phyloP scores from a whole-genome alignment of 2,329 filamentous ascomycete genomes.

The Phialophora chinensis region DNA sequence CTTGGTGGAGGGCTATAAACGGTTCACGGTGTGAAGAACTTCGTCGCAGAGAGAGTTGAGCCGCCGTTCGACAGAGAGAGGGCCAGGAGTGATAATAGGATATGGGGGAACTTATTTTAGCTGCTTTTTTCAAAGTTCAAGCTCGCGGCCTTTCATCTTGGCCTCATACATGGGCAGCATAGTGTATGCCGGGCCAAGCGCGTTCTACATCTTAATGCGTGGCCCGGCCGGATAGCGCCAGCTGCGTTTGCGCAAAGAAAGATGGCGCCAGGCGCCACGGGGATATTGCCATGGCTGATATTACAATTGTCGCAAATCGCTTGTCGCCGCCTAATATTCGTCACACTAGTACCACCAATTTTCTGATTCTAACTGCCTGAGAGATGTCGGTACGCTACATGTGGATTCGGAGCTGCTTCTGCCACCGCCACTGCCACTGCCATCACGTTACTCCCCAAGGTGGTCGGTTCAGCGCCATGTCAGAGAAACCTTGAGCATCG shows the following conservation, averaged over 20 bases:
- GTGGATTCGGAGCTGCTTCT: too few species aligned
- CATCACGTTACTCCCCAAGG: too few species aligned
- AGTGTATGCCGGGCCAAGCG: neutral
- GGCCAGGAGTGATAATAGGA: neutral
- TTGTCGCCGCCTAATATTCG: too few species aligned
- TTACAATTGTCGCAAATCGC: neutral
- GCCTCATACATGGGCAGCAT: neutral
- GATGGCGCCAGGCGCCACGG: neutral
- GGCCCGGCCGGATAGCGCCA: too few species aligned
- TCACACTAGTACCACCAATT: too few species aligned
- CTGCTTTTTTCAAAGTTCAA: neutral
- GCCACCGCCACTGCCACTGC: too few species aligned
- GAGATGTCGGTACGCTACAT: too few species aligned
- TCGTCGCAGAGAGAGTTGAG: neutral
- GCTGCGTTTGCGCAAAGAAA: neutral
- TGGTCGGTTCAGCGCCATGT: too few species aligned
- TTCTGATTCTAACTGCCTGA: too few species aligned
- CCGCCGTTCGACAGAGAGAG: neutral
- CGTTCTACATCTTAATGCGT: neutral
- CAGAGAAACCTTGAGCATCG: too few species aligned
- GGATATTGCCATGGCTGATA: neutral
- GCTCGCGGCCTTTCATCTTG: neutral
- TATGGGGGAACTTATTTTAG: neutral
- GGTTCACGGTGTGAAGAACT: slow-evolving; percentile 61
- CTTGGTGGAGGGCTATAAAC: slow-evolving; percentile 78